Conservation (phyloP, 352 stramenopile species). For the Phytophthora sojae region DNA sequence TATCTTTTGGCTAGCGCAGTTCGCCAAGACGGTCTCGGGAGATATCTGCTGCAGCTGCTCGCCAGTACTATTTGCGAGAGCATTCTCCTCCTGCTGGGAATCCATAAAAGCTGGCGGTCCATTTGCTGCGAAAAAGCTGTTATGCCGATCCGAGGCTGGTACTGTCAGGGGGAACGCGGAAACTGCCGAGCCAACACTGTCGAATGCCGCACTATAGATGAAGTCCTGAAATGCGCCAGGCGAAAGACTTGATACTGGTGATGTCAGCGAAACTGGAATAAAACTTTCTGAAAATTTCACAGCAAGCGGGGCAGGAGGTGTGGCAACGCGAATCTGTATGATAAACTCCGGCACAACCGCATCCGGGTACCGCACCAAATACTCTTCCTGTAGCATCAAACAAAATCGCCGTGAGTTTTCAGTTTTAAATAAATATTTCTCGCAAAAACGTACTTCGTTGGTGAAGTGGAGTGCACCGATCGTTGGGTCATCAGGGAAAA, state of each 20-base stretch:
- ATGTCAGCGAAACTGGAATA: slow-evolving; percentile 14
- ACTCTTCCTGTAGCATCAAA: slow-evolving; percentile 59
- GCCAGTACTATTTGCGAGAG: slow-evolving; percentile 8
- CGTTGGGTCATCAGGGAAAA: slow-evolving; percentile 41
- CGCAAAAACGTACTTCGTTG: slow-evolving; percentile 36
- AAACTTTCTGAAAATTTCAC: slow-evolving; percentile 9
- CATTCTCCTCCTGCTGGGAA: slow-evolving; percentile 4
- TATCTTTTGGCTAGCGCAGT: slow-evolving; percentile 42
- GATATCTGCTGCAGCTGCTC: slow-evolving; percentile 7
- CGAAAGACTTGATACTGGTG: slow-evolving; percentile 1
- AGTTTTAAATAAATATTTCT: not conserved
- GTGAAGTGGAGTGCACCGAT: slow-evolving; percentile 53
- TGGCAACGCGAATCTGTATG: slow-evolving; percentile 48
- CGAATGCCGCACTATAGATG: slow-evolving; percentile 35
- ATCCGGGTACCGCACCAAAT: slow-evolving; percentile 65
- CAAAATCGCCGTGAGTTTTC: not conserved
- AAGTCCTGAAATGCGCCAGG: slow-evolving; percentile 30
- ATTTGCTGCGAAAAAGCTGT: slow-evolving; percentile 19
- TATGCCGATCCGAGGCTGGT: slow-evolving; percentile 12
- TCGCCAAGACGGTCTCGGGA: slow-evolving; percentile 39
- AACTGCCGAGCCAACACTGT: slow-evolving; percentile 5
- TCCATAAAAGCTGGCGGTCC: not conserved
- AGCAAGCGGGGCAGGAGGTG: not conserved
- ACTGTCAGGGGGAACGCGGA: slow-evolving; percentile 29
- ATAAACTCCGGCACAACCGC: slow-evolving; percentile 82